Evolutionary conservation across 768 basidiomycete species (phyloP).

Genomic region (Podaxis rugospora): DNA sequence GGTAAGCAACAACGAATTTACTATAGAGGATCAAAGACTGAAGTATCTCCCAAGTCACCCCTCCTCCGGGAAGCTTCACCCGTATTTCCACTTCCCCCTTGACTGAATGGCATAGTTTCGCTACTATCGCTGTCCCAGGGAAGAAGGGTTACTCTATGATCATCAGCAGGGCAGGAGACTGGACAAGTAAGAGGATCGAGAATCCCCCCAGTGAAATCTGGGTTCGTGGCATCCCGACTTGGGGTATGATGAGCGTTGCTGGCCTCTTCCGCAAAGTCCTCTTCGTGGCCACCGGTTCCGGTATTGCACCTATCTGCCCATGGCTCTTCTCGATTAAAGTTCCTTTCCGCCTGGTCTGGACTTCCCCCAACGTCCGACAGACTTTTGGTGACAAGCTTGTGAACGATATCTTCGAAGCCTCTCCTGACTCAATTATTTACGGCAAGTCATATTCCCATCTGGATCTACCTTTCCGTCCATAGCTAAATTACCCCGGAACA

Average conservation of each 20-base stretch:
- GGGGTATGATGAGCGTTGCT: constrained; percentile 45
- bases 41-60: constrained; percentile 8
- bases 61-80: constrained; percentile 13
- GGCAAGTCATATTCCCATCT: constrained; percentile 9
- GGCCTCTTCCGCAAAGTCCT: constrained; percentile 47
- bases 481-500: constrained; percentile 1
- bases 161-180: constrained; percentile 53
- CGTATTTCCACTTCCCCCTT: constrained; percentile 33
- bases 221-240: constrained; percentile 49
- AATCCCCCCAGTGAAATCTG: constrained; percentile 49
- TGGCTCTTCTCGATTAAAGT: constrained; percentile 31
- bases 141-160: constrained; percentile 45
- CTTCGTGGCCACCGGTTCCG: constrained; percentile 50
- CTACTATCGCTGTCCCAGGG: constrained; percentile 33
- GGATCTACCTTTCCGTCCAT: background rate
- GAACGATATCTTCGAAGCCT: constrained; percentile 32
- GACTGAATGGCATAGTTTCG: constrained; percentile 50
- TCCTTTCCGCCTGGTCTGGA: constrained; percentile 36
- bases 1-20: constrained; percentile 29
- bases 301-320: constrained; percentile 44
- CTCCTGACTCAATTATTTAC: constrained; percentile 34
- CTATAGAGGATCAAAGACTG: constrained; percentile 9
- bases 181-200: constrained; percentile 44
- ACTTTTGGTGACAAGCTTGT: constrained; percentile 39
- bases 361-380: constrained; percentile 32